Conservation (phyloP, 2,329 filamentous ascomycete genomes). For the Penicillium italicum region DNA sequence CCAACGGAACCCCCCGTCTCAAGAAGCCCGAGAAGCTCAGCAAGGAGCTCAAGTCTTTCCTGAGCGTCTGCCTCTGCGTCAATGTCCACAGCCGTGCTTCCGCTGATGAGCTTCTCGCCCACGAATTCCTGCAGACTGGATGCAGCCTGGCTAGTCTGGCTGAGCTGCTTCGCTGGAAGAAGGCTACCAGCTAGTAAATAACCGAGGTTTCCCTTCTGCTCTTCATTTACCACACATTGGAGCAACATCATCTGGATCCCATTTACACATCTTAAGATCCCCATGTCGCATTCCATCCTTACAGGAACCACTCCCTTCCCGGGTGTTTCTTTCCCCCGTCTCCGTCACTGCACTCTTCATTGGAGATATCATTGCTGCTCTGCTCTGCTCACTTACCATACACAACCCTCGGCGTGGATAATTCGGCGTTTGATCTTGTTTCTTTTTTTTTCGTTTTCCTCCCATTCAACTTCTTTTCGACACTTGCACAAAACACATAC, state of each 20-base stretch:
- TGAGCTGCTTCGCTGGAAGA: conserved; percentile 72
- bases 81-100: conserved; percentile 93
- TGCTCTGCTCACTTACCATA: conserved; percentile 8
- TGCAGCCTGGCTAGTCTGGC: conserved; percentile 79
- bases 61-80: conserved; percentile 93
- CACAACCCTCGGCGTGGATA: conserved; percentile 31
- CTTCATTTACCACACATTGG: conserved; percentile 18
- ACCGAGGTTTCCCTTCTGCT: background rate
- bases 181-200: conserved; percentile 40
- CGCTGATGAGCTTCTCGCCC: conserved; percentile 79
- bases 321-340: background rate
- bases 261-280: conserved; percentile 29
- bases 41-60: conserved; percentile 95
- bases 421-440: conserved; percentile 26
- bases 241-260: conserved; percentile 33
- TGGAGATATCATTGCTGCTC: background rate
- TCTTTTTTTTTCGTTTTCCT: background rate
- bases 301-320: conserved; percentile 11
- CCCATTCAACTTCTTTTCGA: background rate
- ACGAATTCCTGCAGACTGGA: conserved; percentile 92
- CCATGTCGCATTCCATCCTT: conserved; percentile 21
- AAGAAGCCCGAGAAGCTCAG: conserved; percentile 98
- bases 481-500: conserved; percentile 16
- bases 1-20: conserved; percentile 90
- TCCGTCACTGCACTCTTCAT: conserved; percentile 1